Conservation (phyloP, 2,329 filamentous ascomycete genomes). For the Podosphaera leucotricha region DNA sequence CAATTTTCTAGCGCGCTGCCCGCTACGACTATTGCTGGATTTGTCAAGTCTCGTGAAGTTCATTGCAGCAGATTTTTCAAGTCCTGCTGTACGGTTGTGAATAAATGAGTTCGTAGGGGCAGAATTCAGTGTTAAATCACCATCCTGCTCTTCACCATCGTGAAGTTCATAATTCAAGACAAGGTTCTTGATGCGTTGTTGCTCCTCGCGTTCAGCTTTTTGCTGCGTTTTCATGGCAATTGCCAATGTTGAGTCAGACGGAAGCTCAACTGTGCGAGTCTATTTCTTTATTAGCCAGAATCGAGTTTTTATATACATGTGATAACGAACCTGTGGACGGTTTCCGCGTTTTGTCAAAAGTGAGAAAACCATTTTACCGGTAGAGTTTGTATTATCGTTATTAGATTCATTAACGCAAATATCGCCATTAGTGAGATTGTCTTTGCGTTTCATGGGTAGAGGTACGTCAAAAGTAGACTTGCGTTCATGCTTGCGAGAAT, state of each 20-base stretch:
- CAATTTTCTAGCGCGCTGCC: conserved; percentile 68
- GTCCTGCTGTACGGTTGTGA: conserved; percentile 29
- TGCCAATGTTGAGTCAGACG: conserved; percentile 80
- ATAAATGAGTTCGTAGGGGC: conserved; percentile 24
- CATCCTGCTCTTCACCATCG: conserved; percentile 57
- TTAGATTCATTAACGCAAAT: conserved; percentile 19
- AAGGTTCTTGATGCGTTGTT: conserved; percentile 93
- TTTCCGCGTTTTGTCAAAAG: conserved; percentile 91
- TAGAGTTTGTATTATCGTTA: conserved; percentile 15
- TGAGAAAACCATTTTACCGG: conserved; percentile 80
- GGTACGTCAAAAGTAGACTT: conserved; percentile 93
- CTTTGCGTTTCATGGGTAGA: conserved; percentile 59
- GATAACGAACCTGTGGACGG: conserved; percentile 51
- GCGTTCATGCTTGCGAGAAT: conserved; percentile 86
- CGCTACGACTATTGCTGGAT: conserved; percentile 24
- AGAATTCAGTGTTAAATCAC: conserved; percentile 30
- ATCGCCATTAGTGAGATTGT: conserved; percentile 17
- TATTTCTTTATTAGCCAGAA: conserved; percentile 16
- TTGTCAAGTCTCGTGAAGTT: conserved; percentile 16
- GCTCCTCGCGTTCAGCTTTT: conserved; percentile 83
- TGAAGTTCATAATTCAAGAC: conserved; percentile 91
- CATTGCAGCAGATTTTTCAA: conserved; percentile 26
- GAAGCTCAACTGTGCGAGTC: conserved; percentile 78
- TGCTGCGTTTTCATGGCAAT: conserved; percentile 92
- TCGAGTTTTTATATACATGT: not conserved